These are phyloP conservation scores for Keithomyces neogunnii DNA, from an alignment of 2,329 filamentous ascomycete species.

Conservation along the genomic window DNA sequence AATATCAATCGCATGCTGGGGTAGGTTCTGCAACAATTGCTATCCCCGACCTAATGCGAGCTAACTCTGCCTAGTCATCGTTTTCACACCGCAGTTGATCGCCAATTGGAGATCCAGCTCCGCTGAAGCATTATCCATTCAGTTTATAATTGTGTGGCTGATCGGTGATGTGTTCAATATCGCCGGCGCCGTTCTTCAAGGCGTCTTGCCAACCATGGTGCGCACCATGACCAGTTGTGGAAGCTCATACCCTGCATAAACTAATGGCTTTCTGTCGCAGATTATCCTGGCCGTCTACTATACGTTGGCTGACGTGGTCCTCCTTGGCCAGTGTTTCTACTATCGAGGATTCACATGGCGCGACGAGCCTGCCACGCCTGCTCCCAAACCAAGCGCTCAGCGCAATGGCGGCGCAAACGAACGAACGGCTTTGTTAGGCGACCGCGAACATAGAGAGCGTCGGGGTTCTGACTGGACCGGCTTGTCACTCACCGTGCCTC, in stretches of 20 bases:
- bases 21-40: slow-evolving; percentile 16
- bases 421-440: slow-evolving; percentile 41
- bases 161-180: slow-evolving; percentile 96
- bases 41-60: not conserved
- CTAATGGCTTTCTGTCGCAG: slow-evolving; percentile 24
- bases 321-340: slow-evolving; percentile 88
- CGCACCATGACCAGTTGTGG: slow-evolving; percentile 7
- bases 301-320: slow-evolving; percentile 81
- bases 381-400: slow-evolving; percentile 28
- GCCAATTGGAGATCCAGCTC: slow-evolving; percentile 84
- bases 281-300: slow-evolving; percentile 92
- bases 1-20: slow-evolving; percentile 93
- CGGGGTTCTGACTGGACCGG: slow-evolving; percentile 50
- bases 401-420: slow-evolving; percentile 36
- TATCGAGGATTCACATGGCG: slow-evolving; percentile 75
- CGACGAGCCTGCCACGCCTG: slow-evolving; percentile 38
- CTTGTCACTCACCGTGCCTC: slow-evolving; percentile 74
- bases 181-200: slow-evolving; percentile 81
- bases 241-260: not conserved
- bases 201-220: slow-evolving; percentile 88
- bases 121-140: slow-evolving; percentile 79
- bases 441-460: slow-evolving; percentile 35
- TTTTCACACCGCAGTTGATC: slow-evolving; percentile 94
- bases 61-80: slow-evolving; percentile 52
- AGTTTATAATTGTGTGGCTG: slow-evolving; percentile 91